Evolutionary conservation across 768 basidiomycete genomes (phyloP).

Genomic region (Tylopilus rubrobrunneus): DNA sequence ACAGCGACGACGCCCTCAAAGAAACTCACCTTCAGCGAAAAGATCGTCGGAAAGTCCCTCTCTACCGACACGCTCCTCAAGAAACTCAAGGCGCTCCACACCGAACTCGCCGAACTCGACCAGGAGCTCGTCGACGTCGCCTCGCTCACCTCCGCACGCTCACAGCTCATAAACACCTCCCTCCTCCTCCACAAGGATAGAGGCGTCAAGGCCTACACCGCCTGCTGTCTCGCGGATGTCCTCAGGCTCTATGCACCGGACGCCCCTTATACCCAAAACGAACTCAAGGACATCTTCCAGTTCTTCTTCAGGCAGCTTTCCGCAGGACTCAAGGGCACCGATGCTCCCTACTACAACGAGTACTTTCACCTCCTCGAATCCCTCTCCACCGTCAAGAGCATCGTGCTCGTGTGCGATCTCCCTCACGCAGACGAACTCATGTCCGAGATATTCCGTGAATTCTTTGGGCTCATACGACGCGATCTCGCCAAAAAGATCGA

Average conservation of each 20-base stretch:
- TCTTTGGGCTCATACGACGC: constrained; percentile 77
- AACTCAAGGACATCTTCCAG: constrained; percentile 93
- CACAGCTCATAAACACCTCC: constrained; percentile 74
- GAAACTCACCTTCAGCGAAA: constrained; percentile 77
- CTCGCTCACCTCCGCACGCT: constrained; percentile 66
- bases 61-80: constrained; percentile 81
- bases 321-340: constrained; percentile 67
- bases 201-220: constrained; percentile 92
- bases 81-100: constrained; percentile 77
- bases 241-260: constrained; percentile 94
- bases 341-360: constrained; percentile 84
- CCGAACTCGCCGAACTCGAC: constrained; percentile 76
- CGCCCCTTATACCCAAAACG: constrained; percentile 86
- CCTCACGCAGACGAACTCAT: constrained; percentile 83
- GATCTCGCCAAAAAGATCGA: constrained; percentile 78
- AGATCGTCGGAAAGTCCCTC: constrained; percentile 71
- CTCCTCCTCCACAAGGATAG: constrained; percentile 93
- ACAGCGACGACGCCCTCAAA: constrained; percentile 49
- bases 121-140: constrained; percentile 79
- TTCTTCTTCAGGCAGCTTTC: constrained; percentile 91
- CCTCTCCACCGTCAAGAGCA: constrained; percentile 89
- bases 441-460: constrained; percentile 74
- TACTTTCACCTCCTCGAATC: constrained; percentile 95
- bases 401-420: constrained; percentile 90
- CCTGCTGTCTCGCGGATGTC: constrained; percentile 92